A percentile compares a stretch with the other conserved stretches of the same genome.
Conservation (phyloP, 1,139 yeast species). For the Debaryomyces robertsiae region DNA sequence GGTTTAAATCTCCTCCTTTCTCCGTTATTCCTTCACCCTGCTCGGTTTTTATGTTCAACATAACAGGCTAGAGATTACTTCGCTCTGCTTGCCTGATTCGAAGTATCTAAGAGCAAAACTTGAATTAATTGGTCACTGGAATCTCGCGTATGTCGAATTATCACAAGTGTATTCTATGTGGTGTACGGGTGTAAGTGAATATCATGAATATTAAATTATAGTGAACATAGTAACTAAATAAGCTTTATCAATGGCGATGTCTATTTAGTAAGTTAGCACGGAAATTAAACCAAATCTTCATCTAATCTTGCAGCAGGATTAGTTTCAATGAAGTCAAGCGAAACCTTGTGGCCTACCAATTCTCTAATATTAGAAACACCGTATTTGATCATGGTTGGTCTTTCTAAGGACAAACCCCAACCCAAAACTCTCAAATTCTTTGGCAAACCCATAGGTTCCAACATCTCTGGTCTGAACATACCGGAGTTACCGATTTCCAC, state of each 20-base stretch:
- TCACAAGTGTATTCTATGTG: too few species aligned
- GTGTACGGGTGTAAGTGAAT: too few species aligned
- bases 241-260: not conserved
- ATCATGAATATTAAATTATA: too few species aligned
- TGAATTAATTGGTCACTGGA: not conserved
- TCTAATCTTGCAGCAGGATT: slow-evolving; percentile 98
- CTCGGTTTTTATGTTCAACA: slow-evolving; percentile 6
- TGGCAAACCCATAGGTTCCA: slow-evolving; percentile 97
- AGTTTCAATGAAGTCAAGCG: slow-evolving; percentile 88
- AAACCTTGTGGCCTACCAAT: slow-evolving; percentile 90
- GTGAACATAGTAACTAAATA: too few species aligned
- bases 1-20: slow-evolving; percentile 1
- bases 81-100: too few species aligned
- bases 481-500: slow-evolving; percentile 99
- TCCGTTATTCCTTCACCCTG: slow-evolving; percentile 1
- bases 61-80: not conserved
- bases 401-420: slow-evolving; percentile 95
- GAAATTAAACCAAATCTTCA: slow-evolving; percentile 38
- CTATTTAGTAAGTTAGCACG: slow-evolving; percentile 2
- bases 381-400: slow-evolving; percentile 99
- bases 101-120: too few species aligned
- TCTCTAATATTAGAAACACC: slow-evolving; percentile 95
- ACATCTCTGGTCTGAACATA: slow-evolving; percentile 99
- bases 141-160: too few species aligned
- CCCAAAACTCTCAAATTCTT: slow-evolving; percentile 92